These are phyloP conservation scores for Psidium guajava DNA, from an alignment of 345 rosid species.

Conservation along the genomic window DNA sequence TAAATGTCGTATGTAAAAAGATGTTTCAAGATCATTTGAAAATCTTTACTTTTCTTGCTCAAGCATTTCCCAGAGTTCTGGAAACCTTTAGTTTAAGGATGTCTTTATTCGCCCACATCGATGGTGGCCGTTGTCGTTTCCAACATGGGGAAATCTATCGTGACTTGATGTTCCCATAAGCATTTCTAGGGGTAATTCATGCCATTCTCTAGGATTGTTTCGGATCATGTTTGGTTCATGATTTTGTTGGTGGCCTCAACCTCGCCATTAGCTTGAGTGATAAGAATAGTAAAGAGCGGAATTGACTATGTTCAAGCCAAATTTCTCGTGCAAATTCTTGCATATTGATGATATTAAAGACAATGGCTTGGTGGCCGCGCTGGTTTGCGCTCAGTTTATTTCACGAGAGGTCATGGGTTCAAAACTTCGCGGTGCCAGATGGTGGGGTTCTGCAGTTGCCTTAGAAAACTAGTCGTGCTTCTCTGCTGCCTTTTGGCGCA, in stretches of 20 bases:
- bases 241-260: background rate
- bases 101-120: background rate
- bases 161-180: background rate
- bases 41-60: background rate
- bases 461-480: too few relatives aligned
- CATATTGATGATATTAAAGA: background rate
- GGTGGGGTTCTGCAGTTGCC: too few relatives aligned
- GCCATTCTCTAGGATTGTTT: background rate
- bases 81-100: background rate
- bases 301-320: background rate
- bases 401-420: too few relatives aligned
- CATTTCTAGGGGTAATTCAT: background rate
- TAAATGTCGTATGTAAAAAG: background rate
- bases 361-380: background rate
- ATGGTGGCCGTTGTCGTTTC: background rate
- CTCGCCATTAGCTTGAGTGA: background rate
- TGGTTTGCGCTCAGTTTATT: too few relatives aligned
- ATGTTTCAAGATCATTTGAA: background rate
- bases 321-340: background rate
- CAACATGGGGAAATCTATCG: background rate
- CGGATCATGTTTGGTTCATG: background rate
- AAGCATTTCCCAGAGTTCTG: background rate
- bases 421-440: too few relatives aligned
- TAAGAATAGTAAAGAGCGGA: background rate
- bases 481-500: too few relatives aligned